phyloP scores from a whole-genome alignment of 805 yeast species.

The Myxozyma geophila region DNA sequence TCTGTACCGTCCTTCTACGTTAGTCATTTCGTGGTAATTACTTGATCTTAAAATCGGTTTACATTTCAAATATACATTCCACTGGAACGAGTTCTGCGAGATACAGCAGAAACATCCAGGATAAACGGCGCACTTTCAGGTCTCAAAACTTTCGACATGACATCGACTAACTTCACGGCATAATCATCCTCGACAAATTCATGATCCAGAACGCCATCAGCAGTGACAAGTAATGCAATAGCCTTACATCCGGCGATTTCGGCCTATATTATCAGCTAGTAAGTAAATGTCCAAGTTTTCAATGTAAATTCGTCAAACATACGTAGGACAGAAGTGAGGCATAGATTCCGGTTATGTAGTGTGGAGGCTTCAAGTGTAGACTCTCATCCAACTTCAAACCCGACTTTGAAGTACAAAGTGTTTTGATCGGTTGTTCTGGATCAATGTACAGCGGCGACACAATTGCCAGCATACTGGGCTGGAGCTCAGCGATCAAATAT shows the following conservation, averaged over 20 bases:
- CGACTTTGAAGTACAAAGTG: slow-evolving; percentile 15
- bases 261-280: slow-evolving; percentile 5
- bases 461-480: slow-evolving; percentile 16
- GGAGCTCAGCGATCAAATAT: slow-evolving; percentile 20
- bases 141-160: slow-evolving; percentile 11
- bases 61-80: slow-evolving; percentile 33
- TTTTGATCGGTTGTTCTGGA: slow-evolving; percentile 21
- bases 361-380: slow-evolving; percentile 58
- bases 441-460: slow-evolving; percentile 24
- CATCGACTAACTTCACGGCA: background rate
- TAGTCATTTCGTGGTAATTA: background rate
- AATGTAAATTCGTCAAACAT: slow-evolving; percentile 1
- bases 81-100: slow-evolving; percentile 20
- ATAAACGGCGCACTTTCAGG: background rate
- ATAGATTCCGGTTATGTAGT: slow-evolving; percentile 60
- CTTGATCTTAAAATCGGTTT: background rate
- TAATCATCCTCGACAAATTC: slow-evolving; percentile 33
- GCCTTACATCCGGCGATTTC: slow-evolving; percentile 18
- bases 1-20: background rate
- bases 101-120: slow-evolving; percentile 16
- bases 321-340: slow-evolving; percentile 51
- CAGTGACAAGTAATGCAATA: slow-evolving; percentile 25
- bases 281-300: too few relatives aligned
- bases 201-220: slow-evolving; percentile 35
- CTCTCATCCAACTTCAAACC: background rate